Conservation (phyloP, 108 stramenopile genomes). For the Nannochloropsis gaditana region DNA sequence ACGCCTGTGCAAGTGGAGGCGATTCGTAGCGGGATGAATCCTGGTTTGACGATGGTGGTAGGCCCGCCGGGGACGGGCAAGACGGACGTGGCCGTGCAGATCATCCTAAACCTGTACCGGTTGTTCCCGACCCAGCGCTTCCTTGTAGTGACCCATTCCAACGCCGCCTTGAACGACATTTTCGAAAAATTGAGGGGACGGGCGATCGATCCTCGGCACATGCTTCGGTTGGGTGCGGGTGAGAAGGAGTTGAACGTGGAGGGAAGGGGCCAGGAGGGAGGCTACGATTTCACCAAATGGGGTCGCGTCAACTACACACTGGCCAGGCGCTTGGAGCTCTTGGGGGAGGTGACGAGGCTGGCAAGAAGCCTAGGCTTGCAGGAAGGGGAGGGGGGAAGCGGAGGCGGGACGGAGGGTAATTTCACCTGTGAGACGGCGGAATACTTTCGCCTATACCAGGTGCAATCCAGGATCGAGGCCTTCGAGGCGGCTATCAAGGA, state of each 20-base stretch:
- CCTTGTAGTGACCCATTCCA: slow-evolving; percentile 92
- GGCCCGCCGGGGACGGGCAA: slow-evolving; percentile 95
- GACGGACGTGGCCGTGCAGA: slow-evolving; percentile 90
- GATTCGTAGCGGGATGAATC: slow-evolving; percentile 83
- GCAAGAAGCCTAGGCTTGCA: slow-evolving; percentile 74
- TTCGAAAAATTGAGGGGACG: slow-evolving; percentile 92
- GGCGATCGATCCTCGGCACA: slow-evolving; percentile 74
- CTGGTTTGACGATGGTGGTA: slow-evolving; percentile 83
- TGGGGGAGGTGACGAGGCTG: slow-evolving; percentile 78
- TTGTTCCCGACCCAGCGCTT: slow-evolving; percentile 83
- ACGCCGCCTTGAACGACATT: slow-evolving; percentile 96
- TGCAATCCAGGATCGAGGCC: slow-evolving; percentile 46
- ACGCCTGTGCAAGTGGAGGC: slow-evolving; percentile 91
- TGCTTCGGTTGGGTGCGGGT: slow-evolving; percentile 86
- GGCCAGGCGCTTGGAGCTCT: slow-evolving; percentile 63
- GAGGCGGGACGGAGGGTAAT: slow-evolving; percentile 70
- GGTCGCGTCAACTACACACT: slow-evolving; percentile 87
- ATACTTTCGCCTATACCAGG: slow-evolving; percentile 66
- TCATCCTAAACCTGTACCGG: slow-evolving; percentile 87
- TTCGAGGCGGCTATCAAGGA: slow-evolving; percentile 22
- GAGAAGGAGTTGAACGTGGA: slow-evolving; percentile 72
- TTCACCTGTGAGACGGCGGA: slow-evolving; percentile 91
- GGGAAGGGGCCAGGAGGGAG: slow-evolving; percentile 52
- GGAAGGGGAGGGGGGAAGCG: slow-evolving; percentile 63
- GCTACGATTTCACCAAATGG: slow-evolving; percentile 70